Evolutionary conservation across 1,284 basidiomycete species (phyloP), one percentile per base, ranked within the genome.

Genomic region (Trichosporon sp.): DNA sequence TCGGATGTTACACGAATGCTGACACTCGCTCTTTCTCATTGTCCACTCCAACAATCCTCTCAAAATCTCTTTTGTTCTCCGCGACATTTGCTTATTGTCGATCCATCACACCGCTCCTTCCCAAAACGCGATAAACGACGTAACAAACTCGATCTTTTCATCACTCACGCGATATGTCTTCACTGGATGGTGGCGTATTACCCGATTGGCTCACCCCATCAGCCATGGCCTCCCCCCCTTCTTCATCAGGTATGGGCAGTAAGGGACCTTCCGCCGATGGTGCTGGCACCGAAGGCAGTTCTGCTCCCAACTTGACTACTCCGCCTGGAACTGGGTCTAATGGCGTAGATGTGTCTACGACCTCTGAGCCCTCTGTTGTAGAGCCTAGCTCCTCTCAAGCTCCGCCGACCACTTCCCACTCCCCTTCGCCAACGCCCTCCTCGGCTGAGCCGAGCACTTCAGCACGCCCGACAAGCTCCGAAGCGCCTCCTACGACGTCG

Each of bases 231-330:
- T 14, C 49, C 25, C 25, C 49, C 25, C 49, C 13, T 27, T 52
- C 46, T 23, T 54, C 49, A 16, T 54, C 49, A 54, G 49, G 49
- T 54, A 54, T 29, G 49, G 49, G n/a, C n/a, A n/a, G 46, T 52
- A 52, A 23, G 46, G 46, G 25, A 29, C 27, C 21, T 25, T 16
- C 49, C 56, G 32, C 56, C 56, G 33, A 33, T 34, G 56, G 32
- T 34, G 56, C 23, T 57, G 56, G 13, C 33, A 57, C 21, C 33
- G 32, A 36, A 23, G 32, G 56, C 19, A 54, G 56, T 57, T 36
- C 32, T 34, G 21, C 21, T 25, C n/a, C 13, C 19, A 34, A 23
- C 56, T 33, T 36, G n/a, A 57, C 33, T 57, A 36, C 32, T 57
- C 21, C 19, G 5, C 21, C 33, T 10, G 19, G 33, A 33, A 4